A percentile compares a stretch with the other conserved stretches of the same genome.
Conservation (phyloP, 345 rosid species). For the Eucalyptus globulus region DNA sequence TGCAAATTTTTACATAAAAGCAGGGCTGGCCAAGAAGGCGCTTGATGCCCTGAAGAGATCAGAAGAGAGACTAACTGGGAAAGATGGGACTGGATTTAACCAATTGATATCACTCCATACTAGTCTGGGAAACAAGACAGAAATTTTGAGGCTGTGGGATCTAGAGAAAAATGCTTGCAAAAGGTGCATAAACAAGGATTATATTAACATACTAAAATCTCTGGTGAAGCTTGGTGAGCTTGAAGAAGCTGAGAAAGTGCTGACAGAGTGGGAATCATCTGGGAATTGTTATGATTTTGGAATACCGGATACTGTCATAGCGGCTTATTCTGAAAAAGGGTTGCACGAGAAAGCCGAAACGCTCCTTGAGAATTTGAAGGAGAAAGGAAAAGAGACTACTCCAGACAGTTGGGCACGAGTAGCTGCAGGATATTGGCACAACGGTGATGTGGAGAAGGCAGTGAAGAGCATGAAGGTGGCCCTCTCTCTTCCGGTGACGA, state of each 20-base stretch:
- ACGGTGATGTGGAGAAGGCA: constrained; percentile 31
- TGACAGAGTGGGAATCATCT: constrained; percentile 60
- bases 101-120: constrained; percentile 70
- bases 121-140: constrained; percentile 38
- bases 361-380: constrained; percentile 32
- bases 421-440: constrained; percentile 42
- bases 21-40: constrained; percentile 35
- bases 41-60: constrained; percentile 37
- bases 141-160: constrained; percentile 64
- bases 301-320: constrained; percentile 33
- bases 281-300: constrained; percentile 51
- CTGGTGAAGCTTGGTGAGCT: constrained; percentile 55
- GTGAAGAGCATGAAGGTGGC: constrained; percentile 42
- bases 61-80: constrained; percentile 44
- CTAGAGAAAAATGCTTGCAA: constrained; percentile 53
- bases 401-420: constrained; percentile 59
- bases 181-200: constrained; percentile 58
- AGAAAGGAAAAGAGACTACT: constrained; percentile 32
- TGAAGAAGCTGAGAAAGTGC: constrained; percentile 56
- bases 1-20: constrained; percentile 60
- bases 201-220: constrained; percentile 45
- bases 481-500: constrained; percentile 9
- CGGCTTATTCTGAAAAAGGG: constrained; percentile 24
- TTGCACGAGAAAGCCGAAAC: constrained; percentile 47
- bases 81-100: constrained; percentile 66